Base-by-base conservation (phyloP, 176 grass and related monocot species). In the Microstegium vimineum region DNA sequence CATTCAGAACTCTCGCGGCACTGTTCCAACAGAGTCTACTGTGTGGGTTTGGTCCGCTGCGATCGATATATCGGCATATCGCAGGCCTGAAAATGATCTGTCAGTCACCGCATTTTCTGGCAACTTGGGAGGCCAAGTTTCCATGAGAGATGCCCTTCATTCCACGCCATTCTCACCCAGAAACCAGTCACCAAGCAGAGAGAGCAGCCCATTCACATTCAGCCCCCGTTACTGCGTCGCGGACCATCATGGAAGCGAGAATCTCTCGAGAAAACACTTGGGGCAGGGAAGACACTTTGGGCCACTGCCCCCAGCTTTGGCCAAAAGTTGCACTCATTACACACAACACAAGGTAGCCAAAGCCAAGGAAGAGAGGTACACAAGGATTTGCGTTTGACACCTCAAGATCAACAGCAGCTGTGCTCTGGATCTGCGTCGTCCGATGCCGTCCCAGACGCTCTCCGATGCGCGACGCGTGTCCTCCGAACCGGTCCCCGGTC, bases 261-360 rank as follows among this genome's bases (percentile, higher is more conserved):
- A 82, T 86, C 83, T 86, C 79, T 77, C 9, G 22, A 38, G 59
- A 35, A 43, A 84, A 73, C 62, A 32, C 60, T 45, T 51, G 78
- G 64, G 71, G 82, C 68, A 1, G 22, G n/a, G 46, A 86, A 78
- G 45, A 66, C 65, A 64, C 59, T 82, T 75, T 59, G 84, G 84
- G 69, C 84, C 62, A 75, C 71, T 47, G 49, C 54, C 22, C 71
- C 60, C 56, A 31, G 41, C 77, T 81, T 77, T 90, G 83, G 83
- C 83, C 88, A 78, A 83, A 90, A 86, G 67, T 37, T 82, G 84
- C 83, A 90, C 79, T 86, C 79, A 83, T 69, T 77, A 31, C 65
- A 66, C 78, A 30, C 17, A 51, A 74, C 56, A 11, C 10, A 60
- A 59, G 8, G 31, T 22, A 32, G n/a, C 23, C 20, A 59, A 57